These are phyloP conservation scores for Phialophora expanda DNA, from an alignment of 2,329 filamentous ascomycete genomes.

Conservation along the genomic window DNA sequence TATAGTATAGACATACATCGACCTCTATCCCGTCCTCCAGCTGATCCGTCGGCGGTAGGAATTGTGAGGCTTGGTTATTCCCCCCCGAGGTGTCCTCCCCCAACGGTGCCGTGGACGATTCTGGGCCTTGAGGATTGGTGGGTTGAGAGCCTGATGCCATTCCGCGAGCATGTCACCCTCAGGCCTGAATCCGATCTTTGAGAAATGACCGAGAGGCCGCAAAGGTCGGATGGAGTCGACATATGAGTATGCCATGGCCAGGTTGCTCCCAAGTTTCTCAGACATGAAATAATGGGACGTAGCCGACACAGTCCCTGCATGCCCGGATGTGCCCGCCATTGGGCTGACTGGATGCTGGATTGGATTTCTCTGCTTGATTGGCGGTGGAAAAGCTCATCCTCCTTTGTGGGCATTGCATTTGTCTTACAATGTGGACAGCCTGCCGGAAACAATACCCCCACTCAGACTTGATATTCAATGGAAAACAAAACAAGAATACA, in stretches of 20 bases:
- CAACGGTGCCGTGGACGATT: not conserved
- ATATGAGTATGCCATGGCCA: not conserved
- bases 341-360: not conserved
- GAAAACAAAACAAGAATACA: not conserved
- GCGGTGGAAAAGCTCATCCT: not conserved
- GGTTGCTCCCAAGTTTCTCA: not conserved
- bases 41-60: not conserved
- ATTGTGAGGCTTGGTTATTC: not conserved
- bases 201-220: not conserved
- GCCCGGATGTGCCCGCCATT: not conserved
- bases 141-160: not conserved
- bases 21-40: slow-evolving; percentile 14
- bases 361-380: not conserved
- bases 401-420: not conserved
- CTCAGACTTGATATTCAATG: not conserved
- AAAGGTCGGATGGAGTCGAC: not conserved
- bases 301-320: not conserved
- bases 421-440: not conserved
- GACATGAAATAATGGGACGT: not conserved
- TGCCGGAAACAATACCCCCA: not conserved
- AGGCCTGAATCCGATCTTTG: not conserved
- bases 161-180: not conserved
- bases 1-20: slow-evolving; percentile 16
- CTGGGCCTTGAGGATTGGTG: not conserved
- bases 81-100: not conserved